Base-by-base conservation (phyloP, 1,284 basidiomycete species). In the Ustilago trichophora region DNA sequence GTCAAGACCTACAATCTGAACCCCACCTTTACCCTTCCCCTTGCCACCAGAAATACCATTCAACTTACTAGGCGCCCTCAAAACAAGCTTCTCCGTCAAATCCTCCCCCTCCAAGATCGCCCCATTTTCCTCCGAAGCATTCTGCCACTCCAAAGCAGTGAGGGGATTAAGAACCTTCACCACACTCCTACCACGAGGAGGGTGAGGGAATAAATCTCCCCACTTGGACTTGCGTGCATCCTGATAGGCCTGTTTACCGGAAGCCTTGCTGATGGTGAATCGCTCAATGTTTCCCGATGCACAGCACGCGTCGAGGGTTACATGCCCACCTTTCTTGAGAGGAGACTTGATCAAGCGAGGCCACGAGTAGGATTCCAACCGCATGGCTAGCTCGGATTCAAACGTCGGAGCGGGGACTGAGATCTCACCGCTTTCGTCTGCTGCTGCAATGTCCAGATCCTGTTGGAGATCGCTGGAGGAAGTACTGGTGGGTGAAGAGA, bases 171-270 rank as follows among this genome's bases (percentile, higher is more conserved):
- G 10, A 16, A 49, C 58, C 29, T 53, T 57, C 19, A 68, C 34
- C 1, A 68, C 65, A 16, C 49, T 57, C 18, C 36, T 25, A 11
- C 29, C 13, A 1, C 58, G 41, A 3, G 53, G 18, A 2, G 65
- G 50, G 36, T 98, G 93, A 4, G 96, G 95, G 83, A 96, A 98
- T 11, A 92, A 85, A 80, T 98, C 96, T 11, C 96, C 96, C 93
- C 94, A 97, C 18, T 83, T 84, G 0, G 90, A 88, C 83, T 98
- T 98, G 38, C 95, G 88, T 1, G 94, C 93, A 80, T 98, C 96
- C 76, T 98, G 93, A 80, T 89, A 98, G 0, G 88, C 86, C 78
- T 98, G 94, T 80, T 92, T 94, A 8, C 94, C 94, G 82, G 93
- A 91, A 0, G 92, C 93, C 75, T 89, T 92, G 2, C 94, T 89